Evolutionary conservation across 2,329 filamentous ascomycete genomes (phyloP).

Genomic region (Aspergillus ochraceus): DNA sequence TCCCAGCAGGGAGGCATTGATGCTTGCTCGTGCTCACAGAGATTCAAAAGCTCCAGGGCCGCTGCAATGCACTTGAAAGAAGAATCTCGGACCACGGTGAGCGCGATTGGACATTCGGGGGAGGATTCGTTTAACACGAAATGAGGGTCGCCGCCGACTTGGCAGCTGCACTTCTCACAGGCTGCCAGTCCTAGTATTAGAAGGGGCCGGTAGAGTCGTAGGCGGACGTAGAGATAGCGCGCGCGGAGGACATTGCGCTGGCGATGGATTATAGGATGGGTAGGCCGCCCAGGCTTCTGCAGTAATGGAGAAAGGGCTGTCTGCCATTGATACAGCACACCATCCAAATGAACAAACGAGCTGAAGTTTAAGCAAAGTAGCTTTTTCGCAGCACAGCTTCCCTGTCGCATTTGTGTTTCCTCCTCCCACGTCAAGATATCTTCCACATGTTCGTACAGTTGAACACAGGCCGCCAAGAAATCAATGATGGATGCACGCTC

Average conservation of each 20-base stretch:
- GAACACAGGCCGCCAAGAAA: slow-evolving; percentile 22
- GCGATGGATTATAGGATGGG: slow-evolving; percentile 20
- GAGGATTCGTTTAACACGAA: background rate
- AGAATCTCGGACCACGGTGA: slow-evolving; percentile 12
- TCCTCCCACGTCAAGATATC: slow-evolving; percentile 22
- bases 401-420: slow-evolving; percentile 16
- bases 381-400: slow-evolving; percentile 19
- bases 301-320: slow-evolving; percentile 23
- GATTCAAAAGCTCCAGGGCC: slow-evolving; percentile 6
- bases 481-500: slow-evolving; percentile 27
- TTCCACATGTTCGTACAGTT: slow-evolving; percentile 24
- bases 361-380: slow-evolving; percentile 20
- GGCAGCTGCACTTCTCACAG: slow-evolving; percentile 10
- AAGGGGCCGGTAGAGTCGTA: slow-evolving; percentile 18
- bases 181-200: slow-evolving; percentile 12
- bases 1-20: slow-evolving; percentile 14
- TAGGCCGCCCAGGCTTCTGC: slow-evolving; percentile 1
- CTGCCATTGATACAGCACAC: slow-evolving; percentile 24
- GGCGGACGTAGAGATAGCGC: slow-evolving; percentile 24
- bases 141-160: slow-evolving; percentile 4
- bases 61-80: slow-evolving; percentile 12
- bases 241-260: slow-evolving; percentile 26
- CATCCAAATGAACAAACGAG: slow-evolving; percentile 19
- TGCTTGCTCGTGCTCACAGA: slow-evolving; percentile 8
- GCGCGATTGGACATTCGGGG: slow-evolving; percentile 7